Conservation (phyloP, 768 basidiomycete genomes). For the Termitomyces sp. region DNA sequence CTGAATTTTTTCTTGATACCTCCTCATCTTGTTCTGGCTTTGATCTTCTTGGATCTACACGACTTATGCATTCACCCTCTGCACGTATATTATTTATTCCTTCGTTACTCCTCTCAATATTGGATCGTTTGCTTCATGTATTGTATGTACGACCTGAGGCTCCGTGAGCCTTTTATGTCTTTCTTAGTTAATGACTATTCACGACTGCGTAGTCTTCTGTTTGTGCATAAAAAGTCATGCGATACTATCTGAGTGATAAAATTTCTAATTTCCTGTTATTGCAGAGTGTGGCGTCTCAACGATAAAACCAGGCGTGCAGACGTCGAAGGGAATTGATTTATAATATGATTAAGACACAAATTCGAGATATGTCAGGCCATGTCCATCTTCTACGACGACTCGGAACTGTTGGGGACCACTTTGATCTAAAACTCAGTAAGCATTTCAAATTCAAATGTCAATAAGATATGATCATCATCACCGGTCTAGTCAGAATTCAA, state of each 20-base stretch:
- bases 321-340: too few species aligned
- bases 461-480: neutral
- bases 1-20: neutral
- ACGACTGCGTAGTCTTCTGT: neutral
- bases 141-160: neutral
- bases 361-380: neutral
- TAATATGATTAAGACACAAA: too few species aligned
- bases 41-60: neutral
- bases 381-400: neutral
- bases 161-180: neutral
- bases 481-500: neutral
- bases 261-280: neutral
- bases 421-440: neutral
- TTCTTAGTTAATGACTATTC: neutral
- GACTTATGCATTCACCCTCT: neutral
- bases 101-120: neutral
- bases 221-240: neutral
- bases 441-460: neutral
- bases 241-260: neutral
- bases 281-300: too few species aligned
- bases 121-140: neutral
- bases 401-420: neutral
- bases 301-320: too few species aligned
- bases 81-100: neutral
- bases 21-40: neutral